phyloP scores from a whole-genome alignment of 2,329 filamentous ascomycete genomes.

The Didymella arachidicola region DNA sequence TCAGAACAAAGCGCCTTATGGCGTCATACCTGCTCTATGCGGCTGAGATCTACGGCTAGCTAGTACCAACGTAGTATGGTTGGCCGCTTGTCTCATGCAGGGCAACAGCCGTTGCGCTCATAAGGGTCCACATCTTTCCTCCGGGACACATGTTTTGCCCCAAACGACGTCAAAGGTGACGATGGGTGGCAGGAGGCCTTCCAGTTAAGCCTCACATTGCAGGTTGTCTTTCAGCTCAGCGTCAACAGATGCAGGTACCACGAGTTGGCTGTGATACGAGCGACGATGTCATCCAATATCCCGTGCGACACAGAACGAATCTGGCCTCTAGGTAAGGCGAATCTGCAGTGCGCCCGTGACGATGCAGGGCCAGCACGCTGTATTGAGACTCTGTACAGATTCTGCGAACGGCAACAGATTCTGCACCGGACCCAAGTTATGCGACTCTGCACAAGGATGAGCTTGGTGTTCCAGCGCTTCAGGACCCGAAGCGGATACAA shows the following conservation, averaged over 20 bases:
- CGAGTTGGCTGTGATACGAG: slow-evolving; percentile 7
- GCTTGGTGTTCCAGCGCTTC: not conserved
- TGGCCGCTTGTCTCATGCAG: slow-evolving; percentile 24
- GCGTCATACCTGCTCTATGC: slow-evolving; percentile 28
- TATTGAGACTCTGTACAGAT: not conserved
- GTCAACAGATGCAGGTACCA: slow-evolving; percentile 29
- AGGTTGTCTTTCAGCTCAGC: slow-evolving; percentile 8
- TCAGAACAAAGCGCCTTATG: slow-evolving; percentile 5
- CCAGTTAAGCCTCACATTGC: slow-evolving; percentile 25
- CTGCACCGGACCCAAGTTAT: slow-evolving; percentile 5
- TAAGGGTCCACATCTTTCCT: slow-evolving; percentile 17
- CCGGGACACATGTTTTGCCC: slow-evolving; percentile 18
- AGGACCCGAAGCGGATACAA: slow-evolving; percentile 4
- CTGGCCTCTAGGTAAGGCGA: not conserved
- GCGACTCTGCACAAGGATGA: not conserved
- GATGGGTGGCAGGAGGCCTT: slow-evolving; percentile 19
- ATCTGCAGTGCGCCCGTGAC: not conserved
- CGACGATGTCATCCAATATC: slow-evolving; percentile 17
- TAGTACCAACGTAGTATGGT: not conserved
- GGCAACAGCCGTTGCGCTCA: slow-evolving; percentile 30
- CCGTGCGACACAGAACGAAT: not conserved
- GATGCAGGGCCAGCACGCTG: not conserved
- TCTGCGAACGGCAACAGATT: not conserved
- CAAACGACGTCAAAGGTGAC: slow-evolving; percentile 34
- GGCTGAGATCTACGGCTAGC: slow-evolving; percentile 14